Evolutionary conservation across 2,329 filamentous ascomycete genomes (phyloP).

Genomic region (Penicillium sp.): DNA sequence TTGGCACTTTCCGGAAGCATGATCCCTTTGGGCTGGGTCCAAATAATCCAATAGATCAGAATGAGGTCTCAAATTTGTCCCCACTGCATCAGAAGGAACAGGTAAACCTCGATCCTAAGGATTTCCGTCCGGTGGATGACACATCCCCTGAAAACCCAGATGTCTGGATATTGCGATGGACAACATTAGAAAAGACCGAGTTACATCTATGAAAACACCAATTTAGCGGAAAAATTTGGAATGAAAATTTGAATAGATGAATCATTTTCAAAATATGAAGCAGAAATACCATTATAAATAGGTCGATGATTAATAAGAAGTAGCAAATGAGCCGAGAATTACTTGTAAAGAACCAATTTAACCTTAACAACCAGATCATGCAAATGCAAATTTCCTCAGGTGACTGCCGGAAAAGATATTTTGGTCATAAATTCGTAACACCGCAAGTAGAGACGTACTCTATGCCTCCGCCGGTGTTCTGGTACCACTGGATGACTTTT

Average conservation of each 20-base stretch:
- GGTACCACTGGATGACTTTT: constrained; percentile 15
- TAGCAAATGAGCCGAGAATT: neutral
- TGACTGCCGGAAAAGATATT: neutral
- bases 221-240: no score
- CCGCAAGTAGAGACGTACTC: neutral
- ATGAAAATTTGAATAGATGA: no score
- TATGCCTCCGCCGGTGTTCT: constrained; percentile 21
- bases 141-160: neutral
- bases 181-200: neutral
- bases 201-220: neutral
- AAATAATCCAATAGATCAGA: neutral
- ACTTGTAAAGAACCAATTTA: neutral
- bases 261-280: no score
- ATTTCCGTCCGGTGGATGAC: neutral
- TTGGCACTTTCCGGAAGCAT: neutral
- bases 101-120: neutral
- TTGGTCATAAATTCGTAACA: neutral
- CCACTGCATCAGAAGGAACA: neutral
- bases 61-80: neutral
- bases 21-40: neutral
- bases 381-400: neutral
- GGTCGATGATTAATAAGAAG: neutral
- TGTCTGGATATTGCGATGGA: neutral
- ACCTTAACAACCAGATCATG: neutral
- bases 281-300: neutral